phyloP scores from a whole-genome alignment of 768 basidiomycete genomes.

The Russula sp. region DNA sequence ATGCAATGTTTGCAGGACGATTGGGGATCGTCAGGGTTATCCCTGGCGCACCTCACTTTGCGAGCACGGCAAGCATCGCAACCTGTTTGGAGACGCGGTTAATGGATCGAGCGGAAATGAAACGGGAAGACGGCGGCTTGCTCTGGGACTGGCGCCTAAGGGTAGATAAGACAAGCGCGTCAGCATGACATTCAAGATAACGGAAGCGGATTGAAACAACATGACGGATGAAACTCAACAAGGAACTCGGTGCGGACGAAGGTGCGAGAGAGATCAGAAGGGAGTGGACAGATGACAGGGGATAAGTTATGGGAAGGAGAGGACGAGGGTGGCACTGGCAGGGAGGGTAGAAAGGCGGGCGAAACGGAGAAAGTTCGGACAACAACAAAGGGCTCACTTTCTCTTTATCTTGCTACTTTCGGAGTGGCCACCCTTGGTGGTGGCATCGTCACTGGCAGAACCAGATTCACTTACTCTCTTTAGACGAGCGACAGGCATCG shows the following conservation, averaged over 20 bases:
- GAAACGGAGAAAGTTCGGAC: conserved; percentile 55
- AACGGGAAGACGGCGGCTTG: conserved; percentile 35
- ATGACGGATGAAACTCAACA: conserved; percentile 27
- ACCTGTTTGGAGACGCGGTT: conserved; percentile 39
- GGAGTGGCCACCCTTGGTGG: conserved; percentile 47
- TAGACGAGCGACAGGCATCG: conserved; percentile 61
- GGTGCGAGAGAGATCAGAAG: conserved; percentile 5
- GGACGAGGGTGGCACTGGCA: conserved; percentile 21
- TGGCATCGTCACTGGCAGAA: conserved; percentile 44
- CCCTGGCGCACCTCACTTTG: conserved; percentile 79
- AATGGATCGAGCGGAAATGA: conserved; percentile 26
- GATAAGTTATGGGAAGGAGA: neutral
- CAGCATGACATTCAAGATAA: conserved; percentile 30
- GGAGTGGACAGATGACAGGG: conserved; percentile 24
- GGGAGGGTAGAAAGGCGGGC: conserved; percentile 37
- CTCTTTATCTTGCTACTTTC: conserved; percentile 73
- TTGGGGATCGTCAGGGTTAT: conserved; percentile 70
- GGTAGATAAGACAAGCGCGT: conserved; percentile 31
- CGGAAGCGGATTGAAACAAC: conserved; percentile 32
- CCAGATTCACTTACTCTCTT: conserved; percentile 61
- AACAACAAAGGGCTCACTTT: conserved; percentile 54
- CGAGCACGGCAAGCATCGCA: conserved; percentile 84
- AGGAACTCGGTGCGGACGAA: neutral
- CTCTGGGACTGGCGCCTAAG: conserved; percentile 81
- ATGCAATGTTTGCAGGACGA: conserved; percentile 85